Base-by-base conservation (phyloP, 768 basidiomycete genomes). In the Serendipita vermifera region DNA sequence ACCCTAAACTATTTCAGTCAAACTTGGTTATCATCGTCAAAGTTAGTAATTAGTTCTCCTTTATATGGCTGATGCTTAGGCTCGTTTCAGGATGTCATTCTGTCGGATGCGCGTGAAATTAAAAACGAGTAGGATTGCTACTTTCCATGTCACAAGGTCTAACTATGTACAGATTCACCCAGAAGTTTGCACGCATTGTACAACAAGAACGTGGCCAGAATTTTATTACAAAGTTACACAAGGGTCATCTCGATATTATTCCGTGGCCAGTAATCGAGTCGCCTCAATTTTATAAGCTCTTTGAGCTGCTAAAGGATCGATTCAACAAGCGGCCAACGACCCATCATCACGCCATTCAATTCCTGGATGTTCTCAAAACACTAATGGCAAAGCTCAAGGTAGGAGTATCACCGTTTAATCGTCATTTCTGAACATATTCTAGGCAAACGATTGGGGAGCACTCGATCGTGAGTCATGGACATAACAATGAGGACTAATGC, bases 201-300 rank as follows among this genome's bases (percentile, higher is more conserved):
- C 72, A 77, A 55, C 72, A 77, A 3, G 79, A 83, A 58, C 78
- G 80, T 63, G 77, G 71, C 29, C 68, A 75, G 0, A 83, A 83
- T 58, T 82, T 83, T 61, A 81, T 83, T 57, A 74, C 78, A 15
- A 75, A 72, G 1, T 71, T 82, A 3, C 82, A 82, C 57, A 70
- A 71, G 0, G 80, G 80, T 1, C 71, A 71, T 53, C 61, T 82
- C 3, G 71, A 70, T 35, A 82, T 83, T 13, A 72, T 82, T 9
- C 81, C 81, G 3, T 83, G 82, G 82, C 80, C 80, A 0, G 78
- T 83, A 38, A 81, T 83, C 29, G 77, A 80, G 59, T 81, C 81
- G 0, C 71, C 65, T 38, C 73, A 79, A 26, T 83, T 83, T 62
- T 83, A 83, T 58, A 69, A 63, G 2, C 61, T 81, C 15, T 80